Evolutionary conservation across 2,329 filamentous ascomycete genomes (phyloP), one percentile per base, ranked within the genome.

Genomic region (Trichoderma sp.): DNA sequence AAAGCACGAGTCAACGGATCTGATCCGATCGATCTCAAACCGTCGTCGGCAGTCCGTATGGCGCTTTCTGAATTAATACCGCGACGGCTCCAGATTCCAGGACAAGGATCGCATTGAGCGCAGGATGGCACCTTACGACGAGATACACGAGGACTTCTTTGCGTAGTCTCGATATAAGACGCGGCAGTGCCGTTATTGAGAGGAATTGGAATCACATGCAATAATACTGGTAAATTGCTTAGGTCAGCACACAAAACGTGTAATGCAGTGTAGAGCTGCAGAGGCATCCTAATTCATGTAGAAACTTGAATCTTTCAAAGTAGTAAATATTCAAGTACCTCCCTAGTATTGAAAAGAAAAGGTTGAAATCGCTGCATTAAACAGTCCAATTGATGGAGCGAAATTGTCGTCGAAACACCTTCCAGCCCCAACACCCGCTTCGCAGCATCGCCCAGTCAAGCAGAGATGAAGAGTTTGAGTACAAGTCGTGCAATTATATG

Each of bases 21-120:
- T 21, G 57, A 70, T 70, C 66, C 30, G 66, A 69, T 69, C 57
- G 56, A 70, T 62, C 66, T 62, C 47, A 24, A 36, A 15, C 34
- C 26, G 8, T 53, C 28, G 28, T 32, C 47, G 47, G 47, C 47
- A 53, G 11, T 53, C 47, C 21, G 47, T 4, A 51, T 4, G 43
- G 47, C 47, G 47, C 47, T 24, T 11, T 53, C 47, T 53, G 11
- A 11, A 24, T 53, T 9, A 43, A 43, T 53, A 24, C 21, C 47
- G n/a, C 9, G 21, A 24, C n/a, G 47, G n/a, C n/a, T 53, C 47
- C 5, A 53, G 47, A 24, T 53, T 53, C 47, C 21, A 2, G 47
- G 21, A 11, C 47, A 57, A 57, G 26, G 26, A 57, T 28, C 53
- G 53, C 24, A 28, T 57, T 30, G 24, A 28, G 24, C 53, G 14